phyloP scores from a whole-genome alignment of 169 alveolate species.

The Cryptosporidium viatorum region DNA sequence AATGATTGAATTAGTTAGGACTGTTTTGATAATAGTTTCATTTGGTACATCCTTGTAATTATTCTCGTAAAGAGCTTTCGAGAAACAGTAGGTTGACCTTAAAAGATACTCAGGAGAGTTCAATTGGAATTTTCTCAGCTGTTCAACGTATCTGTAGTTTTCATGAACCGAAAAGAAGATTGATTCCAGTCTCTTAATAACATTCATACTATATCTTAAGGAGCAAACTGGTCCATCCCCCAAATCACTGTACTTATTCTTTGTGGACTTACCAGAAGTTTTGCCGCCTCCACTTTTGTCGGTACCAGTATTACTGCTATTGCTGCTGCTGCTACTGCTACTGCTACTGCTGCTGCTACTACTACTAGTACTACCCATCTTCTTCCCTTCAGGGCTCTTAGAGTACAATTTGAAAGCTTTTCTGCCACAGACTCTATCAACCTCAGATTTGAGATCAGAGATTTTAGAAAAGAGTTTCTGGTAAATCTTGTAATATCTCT shows the following conservation, averaged over 20 bases:
- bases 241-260: background rate
- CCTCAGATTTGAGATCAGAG: background rate
- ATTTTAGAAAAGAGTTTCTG: background rate
- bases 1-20: background rate
- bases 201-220: constrained; percentile 15
- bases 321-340: background rate
- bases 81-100: constrained; percentile 42
- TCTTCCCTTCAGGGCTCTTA: background rate
- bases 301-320: too few relatives aligned
- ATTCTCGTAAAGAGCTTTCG: background rate
- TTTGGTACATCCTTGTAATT: constrained; percentile 22
- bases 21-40: background rate
- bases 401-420: constrained; percentile 1
- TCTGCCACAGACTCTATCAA: constrained; percentile 7
- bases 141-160: background rate
- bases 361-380: background rate
- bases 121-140: background rate
- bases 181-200: background rate
- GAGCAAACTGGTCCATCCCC: constrained; percentile 2
- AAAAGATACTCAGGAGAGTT: constrained; percentile 31
- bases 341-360: background rate
- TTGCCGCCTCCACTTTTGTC: background rate
- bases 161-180: background rate
- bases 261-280: background rate
- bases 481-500: background rate